Evolutionary conservation across 176 grass and related monocot genomes (phyloP).

Genomic region (Themeda triandra): DNA sequence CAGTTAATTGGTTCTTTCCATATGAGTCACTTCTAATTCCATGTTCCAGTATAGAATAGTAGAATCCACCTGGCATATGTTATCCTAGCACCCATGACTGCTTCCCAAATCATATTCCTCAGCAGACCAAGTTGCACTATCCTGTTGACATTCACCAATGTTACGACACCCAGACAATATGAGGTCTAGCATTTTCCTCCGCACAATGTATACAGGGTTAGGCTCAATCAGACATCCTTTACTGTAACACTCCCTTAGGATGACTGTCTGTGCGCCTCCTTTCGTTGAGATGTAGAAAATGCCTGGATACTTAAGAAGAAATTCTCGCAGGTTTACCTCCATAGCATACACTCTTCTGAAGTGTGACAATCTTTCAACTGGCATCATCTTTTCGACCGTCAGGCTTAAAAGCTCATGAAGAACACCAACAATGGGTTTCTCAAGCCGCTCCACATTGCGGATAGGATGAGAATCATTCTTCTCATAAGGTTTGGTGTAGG

Average conservation of each 20-base stretch:
- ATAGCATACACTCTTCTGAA: slow-evolving; percentile 48
- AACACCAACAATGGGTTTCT: slow-evolving; percentile 60
- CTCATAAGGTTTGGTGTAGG: slow-evolving; percentile 60
- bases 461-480: slow-evolving; percentile 26
- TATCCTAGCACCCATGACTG: neutral
- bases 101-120: slow-evolving; percentile 23
- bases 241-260: slow-evolving; percentile 55
- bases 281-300: slow-evolving; percentile 79
- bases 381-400: slow-evolving; percentile 50
- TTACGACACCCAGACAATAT: slow-evolving; percentile 36
- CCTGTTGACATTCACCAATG: slow-evolving; percentile 9
- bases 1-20: neutral
- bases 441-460: slow-evolving; percentile 26
- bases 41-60: neutral
- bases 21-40: neutral
- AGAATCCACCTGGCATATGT: neutral
- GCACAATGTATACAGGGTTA: slow-evolving; percentile 45
- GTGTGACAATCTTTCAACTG: slow-evolving; percentile 52
- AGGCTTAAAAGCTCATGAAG: slow-evolving; percentile 59
- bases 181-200: slow-evolving; percentile 56
- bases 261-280: slow-evolving; percentile 43
- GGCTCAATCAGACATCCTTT: slow-evolving; percentile 49
- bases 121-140: neutral
- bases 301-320: slow-evolving; percentile 65
- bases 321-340: slow-evolving; percentile 58